These are phyloP conservation scores for Debaryomycetaceae sp. DNA, from an alignment of 1,139 yeast genomes.

Conservation along the genomic window DNA sequence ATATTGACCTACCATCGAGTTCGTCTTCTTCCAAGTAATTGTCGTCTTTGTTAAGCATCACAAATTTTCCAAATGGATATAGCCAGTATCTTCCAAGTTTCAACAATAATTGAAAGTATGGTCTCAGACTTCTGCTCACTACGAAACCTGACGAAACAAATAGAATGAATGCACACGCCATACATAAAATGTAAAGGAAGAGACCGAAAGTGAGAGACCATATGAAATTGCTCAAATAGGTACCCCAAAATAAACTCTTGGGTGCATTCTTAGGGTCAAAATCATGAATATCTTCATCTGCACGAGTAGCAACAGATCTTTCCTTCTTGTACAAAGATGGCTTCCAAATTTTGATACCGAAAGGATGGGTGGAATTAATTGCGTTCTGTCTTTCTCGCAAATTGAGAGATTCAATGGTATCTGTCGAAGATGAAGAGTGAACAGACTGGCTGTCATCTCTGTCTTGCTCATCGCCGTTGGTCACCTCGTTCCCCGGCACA, in stretches of 20 bases:
- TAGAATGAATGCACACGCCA: conserved; percentile 41
- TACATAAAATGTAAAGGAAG: conserved; percentile 51
- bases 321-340: conserved; percentile 93
- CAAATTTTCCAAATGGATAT: conserved; percentile 88
- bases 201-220: conserved; percentile 79
- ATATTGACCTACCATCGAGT: conserved; percentile 80
- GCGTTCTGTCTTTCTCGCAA: conserved; percentile 92
- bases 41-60: conserved; percentile 72
- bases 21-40: conserved; percentile 84
- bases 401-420: conserved; percentile 79
- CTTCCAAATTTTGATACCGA: conserved; percentile 97
- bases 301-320: conserved; percentile 87
- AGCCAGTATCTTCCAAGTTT: conserved; percentile 68
- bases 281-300: conserved; percentile 92
- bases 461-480: conserved; percentile 12
- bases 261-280: conserved; percentile 50
- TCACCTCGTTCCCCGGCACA: not conserved
- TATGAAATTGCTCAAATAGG: conserved; percentile 65
- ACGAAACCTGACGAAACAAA: conserved; percentile 50
- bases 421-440: conserved; percentile 41
- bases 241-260: conserved; percentile 56
- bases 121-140: conserved; percentile 31
- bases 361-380: conserved; percentile 93
- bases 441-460: conserved; percentile 29
- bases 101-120: conserved; percentile 60